Base-by-base conservation (phyloP, 2,329 filamentous ascomycete species). In the Fusarium caatingaense region DNA sequence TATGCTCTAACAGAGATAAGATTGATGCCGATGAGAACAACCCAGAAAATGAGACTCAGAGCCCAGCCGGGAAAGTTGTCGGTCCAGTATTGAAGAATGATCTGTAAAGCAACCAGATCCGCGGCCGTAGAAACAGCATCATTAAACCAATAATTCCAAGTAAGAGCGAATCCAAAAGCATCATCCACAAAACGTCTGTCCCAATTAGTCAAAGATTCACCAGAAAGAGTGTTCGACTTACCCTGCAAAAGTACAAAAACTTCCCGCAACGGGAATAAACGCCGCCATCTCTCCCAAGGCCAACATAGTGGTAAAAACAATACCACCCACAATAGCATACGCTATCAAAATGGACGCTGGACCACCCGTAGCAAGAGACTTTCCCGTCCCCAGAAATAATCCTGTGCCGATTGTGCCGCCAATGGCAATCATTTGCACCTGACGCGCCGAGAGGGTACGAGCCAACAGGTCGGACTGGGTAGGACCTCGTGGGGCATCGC, bases 371-470 rank as follows among this genome's bases (percentile, higher is more conserved):
- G 87, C 83, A 41, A 91, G 78, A 6, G 87, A 85, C 73, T 86
- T 87, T 12, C 88, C 88, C 1, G 87, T 89, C 30, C 88, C 88
- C 8, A 91, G 80, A 68, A 91, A 91, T 6, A 91, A 78, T 5
- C 88, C 88, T 0, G 88, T 90, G 11, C 87, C 86, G 48, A 88
- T 88, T 2, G 85, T 88, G 37, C 86, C 86, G 21, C 85, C 86
- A 50, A 88, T 86, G 45, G 89, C 89, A 65, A 91, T 89, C 88
- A 91, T 90, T 78, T 91, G 88, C 13, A 91, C 86, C 76, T 91
- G 89, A n/a, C 88, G 85, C 18, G 86, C 77, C 4, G 86, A 87
- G 15, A 90, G 81, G 44, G 86, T 84, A 8, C 88, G 85, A 21
- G 82, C 82, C 13, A 91, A 80, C 56, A 79, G 80, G 71, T 88